Evolutionary conservation across 2,329 filamentous ascomycete species (phyloP).

Genomic region (Botryotinia calthae): DNA sequence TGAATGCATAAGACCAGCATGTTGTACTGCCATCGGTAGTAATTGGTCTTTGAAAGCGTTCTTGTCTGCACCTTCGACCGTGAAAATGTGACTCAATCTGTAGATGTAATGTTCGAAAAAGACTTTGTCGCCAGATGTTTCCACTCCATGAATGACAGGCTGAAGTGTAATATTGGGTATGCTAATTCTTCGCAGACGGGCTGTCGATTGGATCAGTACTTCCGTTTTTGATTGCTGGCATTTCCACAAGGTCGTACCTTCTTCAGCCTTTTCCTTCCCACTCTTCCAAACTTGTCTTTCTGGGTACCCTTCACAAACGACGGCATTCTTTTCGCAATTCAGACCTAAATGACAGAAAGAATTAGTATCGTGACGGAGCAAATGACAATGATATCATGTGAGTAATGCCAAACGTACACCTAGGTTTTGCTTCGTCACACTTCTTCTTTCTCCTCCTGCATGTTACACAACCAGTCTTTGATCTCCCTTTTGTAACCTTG

Average conservation of each 20-base stretch:
- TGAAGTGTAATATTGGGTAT: constrained; percentile 56
- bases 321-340: constrained; percentile 91
- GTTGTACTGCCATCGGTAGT: constrained; percentile 74
- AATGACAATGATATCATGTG: constrained; percentile 20
- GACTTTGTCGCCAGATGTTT: constrained; percentile 73
- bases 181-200: constrained; percentile 49
- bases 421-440: constrained; percentile 66
- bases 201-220: constrained; percentile 41
- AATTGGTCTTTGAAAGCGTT: constrained; percentile 86
- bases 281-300: constrained; percentile 86
- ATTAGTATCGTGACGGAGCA: not conserved
- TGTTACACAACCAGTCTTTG: constrained; percentile 67
- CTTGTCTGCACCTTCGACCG: constrained; percentile 70
- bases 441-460: constrained; percentile 70
- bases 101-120: constrained; percentile 83
- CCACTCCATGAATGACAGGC: constrained; percentile 75
- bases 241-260: constrained; percentile 48
- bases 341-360: constrained; percentile 51
- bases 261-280: constrained; percentile 70
- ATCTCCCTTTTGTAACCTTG: constrained; percentile 75
- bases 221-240: constrained; percentile 28
- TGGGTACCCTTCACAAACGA: constrained; percentile 86
- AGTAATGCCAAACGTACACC: constrained; percentile 50
- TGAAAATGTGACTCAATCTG: constrained; percentile 76
- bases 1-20: constrained; percentile 86